Evolutionary conservation across 1,284 basidiomycete species (phyloP).

Genomic region (Ganoderma resinaceum): DNA sequence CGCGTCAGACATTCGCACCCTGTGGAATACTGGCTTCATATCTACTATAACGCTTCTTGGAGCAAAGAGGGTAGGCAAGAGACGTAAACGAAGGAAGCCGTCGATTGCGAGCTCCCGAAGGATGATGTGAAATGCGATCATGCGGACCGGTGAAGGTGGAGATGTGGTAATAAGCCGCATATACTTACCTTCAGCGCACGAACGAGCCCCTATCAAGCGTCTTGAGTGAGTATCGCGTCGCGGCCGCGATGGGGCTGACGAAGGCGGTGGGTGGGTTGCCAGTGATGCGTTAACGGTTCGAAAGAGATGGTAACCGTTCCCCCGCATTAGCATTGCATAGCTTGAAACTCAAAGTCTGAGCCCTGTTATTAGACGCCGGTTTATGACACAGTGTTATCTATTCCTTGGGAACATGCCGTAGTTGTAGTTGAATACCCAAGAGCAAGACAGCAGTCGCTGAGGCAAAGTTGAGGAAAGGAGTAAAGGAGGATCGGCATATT

Average conservation of each 20-base stretch:
- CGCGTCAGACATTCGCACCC: no score
- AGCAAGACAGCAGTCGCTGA: not conserved
- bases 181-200: not conserved
- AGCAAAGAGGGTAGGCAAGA: not conserved
- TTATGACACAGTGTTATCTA: not conserved
- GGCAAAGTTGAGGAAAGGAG: not conserved
- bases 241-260: not conserved
- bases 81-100: not conserved
- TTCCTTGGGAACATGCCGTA: not conserved
- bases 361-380: not conserved
- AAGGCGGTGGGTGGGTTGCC: not conserved
- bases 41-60: not conserved
- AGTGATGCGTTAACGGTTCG: not conserved
- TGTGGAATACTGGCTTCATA: no score
- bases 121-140: not conserved
- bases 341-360: not conserved
- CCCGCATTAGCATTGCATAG: not conserved
- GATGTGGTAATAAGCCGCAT: not conserved
- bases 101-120: not conserved
- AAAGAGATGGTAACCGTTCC: not conserved
- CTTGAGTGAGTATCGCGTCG: not conserved
- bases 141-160: not conserved
- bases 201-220: not conserved
- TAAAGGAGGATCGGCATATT: not conserved
- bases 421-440: not conserved